Percentiles rank a stretch among this genome's conserved stretches.
Evolutionary conservation across 345 rosid genomes (phyloP).

Genomic region (Trapa bicornis): DNA sequence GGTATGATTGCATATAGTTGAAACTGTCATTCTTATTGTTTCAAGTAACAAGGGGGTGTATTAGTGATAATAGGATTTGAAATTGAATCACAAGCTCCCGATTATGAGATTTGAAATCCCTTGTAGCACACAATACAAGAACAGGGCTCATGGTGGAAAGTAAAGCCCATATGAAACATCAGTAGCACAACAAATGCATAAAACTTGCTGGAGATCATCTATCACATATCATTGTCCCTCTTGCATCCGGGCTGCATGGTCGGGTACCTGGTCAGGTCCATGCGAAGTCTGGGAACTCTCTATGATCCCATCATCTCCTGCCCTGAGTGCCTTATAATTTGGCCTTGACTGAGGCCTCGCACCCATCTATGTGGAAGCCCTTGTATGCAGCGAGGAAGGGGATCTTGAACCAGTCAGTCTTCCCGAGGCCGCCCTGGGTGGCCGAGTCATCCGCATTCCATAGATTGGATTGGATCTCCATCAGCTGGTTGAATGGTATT

Average conservation of each 20-base stretch:
- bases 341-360: constrained; percentile 29
- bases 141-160: no score
- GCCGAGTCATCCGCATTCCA: constrained; percentile 94
- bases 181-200: no score
- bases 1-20: no score
- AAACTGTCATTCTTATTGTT: neutral
- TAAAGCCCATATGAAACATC: no score
- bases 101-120: constrained; percentile 1
- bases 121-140: no score
- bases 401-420: constrained; percentile 69
- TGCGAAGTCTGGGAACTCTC: constrained; percentile 26
- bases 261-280: constrained; percentile 18
- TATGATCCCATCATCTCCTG: constrained; percentile 31
- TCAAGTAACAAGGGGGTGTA: no score
- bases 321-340: constrained; percentile 58
- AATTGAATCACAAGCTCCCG: constrained; percentile 1
- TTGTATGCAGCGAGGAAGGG: constrained; percentile 39
- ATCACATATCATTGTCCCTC: constrained; percentile 43
- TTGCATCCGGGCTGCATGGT: constrained; percentile 17
- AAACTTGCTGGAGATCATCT: no score
- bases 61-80: neutral
- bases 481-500: constrained; percentile 59
- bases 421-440: constrained; percentile 72
- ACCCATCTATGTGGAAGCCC: constrained; percentile 30
- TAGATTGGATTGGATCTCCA: constrained; percentile 66